Evolutionary conservation across 257 asterid genomes (phyloP).

Genomic region (Capsicum baccatum): DNA sequence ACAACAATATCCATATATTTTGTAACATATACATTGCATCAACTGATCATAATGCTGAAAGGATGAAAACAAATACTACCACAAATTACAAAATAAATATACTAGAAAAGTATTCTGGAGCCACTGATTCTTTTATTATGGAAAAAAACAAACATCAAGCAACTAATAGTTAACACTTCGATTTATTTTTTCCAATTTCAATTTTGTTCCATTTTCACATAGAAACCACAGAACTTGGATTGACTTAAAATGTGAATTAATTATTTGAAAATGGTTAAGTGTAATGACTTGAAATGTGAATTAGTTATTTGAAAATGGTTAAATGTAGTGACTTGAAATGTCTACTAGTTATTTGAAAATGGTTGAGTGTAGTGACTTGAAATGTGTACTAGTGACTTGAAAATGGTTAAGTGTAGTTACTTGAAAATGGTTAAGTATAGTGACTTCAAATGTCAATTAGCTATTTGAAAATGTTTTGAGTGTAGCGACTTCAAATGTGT

Average conservation of each 20-base stretch:
- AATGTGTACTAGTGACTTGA: no score
- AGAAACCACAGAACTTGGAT: constrained; percentile 26
- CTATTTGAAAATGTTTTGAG: no score
- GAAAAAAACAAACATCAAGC: neutral
- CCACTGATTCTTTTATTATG: neutral
- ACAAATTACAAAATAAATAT: neutral
- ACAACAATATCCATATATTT: neutral
- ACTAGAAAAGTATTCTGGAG: neutral
- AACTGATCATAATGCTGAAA: neutral
- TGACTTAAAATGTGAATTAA: neutral
- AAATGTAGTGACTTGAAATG: no score
- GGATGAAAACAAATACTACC: neutral
- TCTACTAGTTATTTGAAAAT: no score
- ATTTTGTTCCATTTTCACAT: neutral
- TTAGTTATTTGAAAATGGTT: no score
- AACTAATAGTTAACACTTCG: neutral
- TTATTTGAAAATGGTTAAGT: no score
- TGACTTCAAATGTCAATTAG: no score
- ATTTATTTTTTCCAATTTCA: neutral
- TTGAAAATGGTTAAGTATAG: no score
- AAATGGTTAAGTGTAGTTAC: no score
- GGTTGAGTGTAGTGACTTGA: no score
- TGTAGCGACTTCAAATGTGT: no score
- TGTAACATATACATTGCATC: neutral
- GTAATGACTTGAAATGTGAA: no score